A percentile compares a stretch with the other conserved stretches of the same genome.
Evolutionary conservation across 805 yeast species (phyloP).

Genomic region (Sungouiozyma intestinalis): DNA sequence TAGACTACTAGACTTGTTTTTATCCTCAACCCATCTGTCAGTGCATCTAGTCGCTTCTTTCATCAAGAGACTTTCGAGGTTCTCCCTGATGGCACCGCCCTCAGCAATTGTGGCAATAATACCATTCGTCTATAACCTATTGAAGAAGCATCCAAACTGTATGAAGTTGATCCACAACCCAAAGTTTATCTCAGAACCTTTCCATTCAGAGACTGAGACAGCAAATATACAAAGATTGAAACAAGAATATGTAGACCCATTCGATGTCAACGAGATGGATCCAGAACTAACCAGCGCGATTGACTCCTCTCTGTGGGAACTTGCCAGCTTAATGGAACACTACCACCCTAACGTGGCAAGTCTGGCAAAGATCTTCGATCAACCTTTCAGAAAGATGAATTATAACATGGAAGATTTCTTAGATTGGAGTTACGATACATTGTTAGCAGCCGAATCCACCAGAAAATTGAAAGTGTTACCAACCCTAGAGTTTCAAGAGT

Average conservation of each 20-base stretch:
- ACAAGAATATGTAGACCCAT: constrained; percentile 49
- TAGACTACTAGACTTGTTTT: constrained; percentile 74
- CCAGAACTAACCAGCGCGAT: constrained; percentile 76
- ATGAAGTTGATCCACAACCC: constrained; percentile 71
- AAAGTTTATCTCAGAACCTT: constrained; percentile 20
- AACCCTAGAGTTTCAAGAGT: constrained; percentile 60
- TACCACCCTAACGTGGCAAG: constrained; percentile 95
- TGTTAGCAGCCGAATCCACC: constrained; percentile 51
- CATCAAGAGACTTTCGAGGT: constrained; percentile 68
- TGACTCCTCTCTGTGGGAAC: constrained; percentile 85
- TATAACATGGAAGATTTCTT: constrained; percentile 91
- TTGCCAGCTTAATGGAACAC: constrained; percentile 67
- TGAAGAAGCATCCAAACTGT: constrained; percentile 89
- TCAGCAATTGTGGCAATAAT: constrained; percentile 77
- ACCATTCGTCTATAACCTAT: constrained; percentile 83
- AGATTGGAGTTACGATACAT: constrained; percentile 73
- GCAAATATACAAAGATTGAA: constrained; percentile 12
- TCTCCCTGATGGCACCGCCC: constrained; percentile 71
- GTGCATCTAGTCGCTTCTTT: constrained; percentile 79
- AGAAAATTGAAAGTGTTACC: constrained; percentile 63
- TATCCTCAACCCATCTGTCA: constrained; percentile 80
- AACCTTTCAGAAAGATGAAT: constrained; percentile 78
- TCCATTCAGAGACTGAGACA: constrained; percentile 21
- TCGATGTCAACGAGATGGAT: constrained; percentile 48
- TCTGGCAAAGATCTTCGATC: constrained; percentile 75